These are phyloP conservation scores for Aspergillus awamori DNA, from an alignment of 2,329 filamentous ascomycete genomes.

Conservation along the genomic window DNA sequence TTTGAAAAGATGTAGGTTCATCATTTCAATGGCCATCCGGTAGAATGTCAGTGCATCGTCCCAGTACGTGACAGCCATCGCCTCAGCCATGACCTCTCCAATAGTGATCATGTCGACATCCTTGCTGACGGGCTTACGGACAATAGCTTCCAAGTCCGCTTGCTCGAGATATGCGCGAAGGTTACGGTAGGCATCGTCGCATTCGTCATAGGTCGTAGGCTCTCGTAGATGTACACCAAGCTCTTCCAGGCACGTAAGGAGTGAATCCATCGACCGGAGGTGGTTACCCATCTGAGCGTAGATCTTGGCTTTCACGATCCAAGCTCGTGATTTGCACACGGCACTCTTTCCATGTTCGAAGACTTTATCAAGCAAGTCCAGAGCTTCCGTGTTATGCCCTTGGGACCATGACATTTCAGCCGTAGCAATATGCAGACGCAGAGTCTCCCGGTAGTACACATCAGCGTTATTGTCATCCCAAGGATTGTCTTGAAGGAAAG, in stretches of 20 bases:
- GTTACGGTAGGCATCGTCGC: conserved; percentile 72
- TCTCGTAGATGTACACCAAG: conserved; percentile 69
- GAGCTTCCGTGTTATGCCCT: conserved; percentile 69
- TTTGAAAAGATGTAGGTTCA: conserved; percentile 57
- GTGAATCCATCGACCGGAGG: conserved; percentile 65
- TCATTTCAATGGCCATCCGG: conserved; percentile 60
- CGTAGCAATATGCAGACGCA: conserved; percentile 75
- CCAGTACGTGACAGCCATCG: conserved; percentile 63
- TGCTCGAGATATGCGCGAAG: conserved; percentile 63
- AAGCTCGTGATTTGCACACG: conserved; percentile 80
- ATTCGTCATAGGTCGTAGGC: conserved; percentile 71
- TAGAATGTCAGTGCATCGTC: conserved; percentile 62
- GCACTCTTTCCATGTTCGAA: conserved; percentile 70
- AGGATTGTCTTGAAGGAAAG: conserved; percentile 75
- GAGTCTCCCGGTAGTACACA: conserved; percentile 81
- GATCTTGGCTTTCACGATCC: conserved; percentile 79
- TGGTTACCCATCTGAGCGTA: conserved; percentile 74
- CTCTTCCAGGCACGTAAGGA: conserved; percentile 71
- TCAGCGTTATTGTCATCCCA: conserved; percentile 74
- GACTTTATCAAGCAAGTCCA: conserved; percentile 68
- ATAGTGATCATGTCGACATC: conserved; percentile 49
- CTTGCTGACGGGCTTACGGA: conserved; percentile 45
- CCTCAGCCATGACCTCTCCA: conserved; percentile 60
- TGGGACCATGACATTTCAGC: conserved; percentile 84
- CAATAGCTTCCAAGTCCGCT: conserved; percentile 52